phyloP scores from a whole-genome alignment of 345 rosid genomes.

The Streptanthus diversifolius region DNA sequence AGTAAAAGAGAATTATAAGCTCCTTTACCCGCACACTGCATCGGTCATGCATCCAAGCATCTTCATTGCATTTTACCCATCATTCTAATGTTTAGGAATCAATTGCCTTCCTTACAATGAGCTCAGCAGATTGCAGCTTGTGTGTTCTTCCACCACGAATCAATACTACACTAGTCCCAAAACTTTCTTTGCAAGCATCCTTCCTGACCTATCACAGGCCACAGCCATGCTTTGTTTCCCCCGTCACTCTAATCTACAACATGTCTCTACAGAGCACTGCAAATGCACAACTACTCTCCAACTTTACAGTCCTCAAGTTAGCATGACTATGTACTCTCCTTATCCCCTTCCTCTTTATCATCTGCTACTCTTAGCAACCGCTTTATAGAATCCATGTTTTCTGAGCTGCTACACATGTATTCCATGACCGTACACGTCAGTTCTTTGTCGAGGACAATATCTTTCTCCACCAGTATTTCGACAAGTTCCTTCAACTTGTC shows the following conservation, averaged over 20 bases:
- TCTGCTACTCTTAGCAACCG: slow-evolving; percentile 45
- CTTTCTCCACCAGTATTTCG: slow-evolving; percentile 47
- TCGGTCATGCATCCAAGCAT: background rate
- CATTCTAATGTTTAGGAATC: background rate
- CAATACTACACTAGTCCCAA: background rate
- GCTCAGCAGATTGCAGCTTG: background rate
- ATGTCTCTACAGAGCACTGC: slow-evolving; percentile 13
- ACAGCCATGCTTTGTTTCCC: background rate
- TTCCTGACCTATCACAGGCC: slow-evolving; percentile 9
- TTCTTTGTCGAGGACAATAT: slow-evolving; percentile 45
- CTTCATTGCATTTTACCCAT: slow-evolving; percentile 6
- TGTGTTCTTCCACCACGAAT: background rate
- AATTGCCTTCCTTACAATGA: background rate
- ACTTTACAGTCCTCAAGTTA: background rate
- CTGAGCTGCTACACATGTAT: slow-evolving; percentile 46
- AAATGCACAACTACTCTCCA: slow-evolving; percentile 2
- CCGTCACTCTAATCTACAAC: background rate
- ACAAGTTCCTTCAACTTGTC: slow-evolving; percentile 49
- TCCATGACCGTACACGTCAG: slow-evolving; percentile 46
- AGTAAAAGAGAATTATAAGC: background rate
- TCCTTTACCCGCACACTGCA: background rate
- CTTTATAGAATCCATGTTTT: slow-evolving; percentile 31
- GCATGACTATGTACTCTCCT: background rate
- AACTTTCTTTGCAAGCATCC: background rate
- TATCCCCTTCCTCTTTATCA: slow-evolving; percentile 21